These are phyloP conservation scores for Talaromyces sp. DNA, from an alignment of 2,329 filamentous ascomycete genomes.

Conservation along the genomic window DNA sequence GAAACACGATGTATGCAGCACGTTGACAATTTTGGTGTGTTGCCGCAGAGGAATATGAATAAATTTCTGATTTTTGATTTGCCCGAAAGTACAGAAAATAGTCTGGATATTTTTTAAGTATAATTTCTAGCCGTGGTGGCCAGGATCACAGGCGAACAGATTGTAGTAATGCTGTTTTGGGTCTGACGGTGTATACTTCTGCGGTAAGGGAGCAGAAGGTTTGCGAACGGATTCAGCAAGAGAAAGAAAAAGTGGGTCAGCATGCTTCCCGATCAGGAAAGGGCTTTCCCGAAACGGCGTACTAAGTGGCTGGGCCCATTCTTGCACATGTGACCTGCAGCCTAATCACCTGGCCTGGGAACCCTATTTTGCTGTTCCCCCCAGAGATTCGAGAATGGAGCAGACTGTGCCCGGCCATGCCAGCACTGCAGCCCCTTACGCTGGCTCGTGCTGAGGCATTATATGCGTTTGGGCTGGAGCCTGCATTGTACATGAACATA, in stretches of 20 bases:
- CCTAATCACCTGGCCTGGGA: conserved; percentile 6
- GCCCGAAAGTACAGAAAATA: neutral
- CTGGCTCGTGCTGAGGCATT: neutral
- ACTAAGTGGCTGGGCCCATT: neutral
- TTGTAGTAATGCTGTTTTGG: neutral
- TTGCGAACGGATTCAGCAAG: no score
- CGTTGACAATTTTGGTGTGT: neutral
- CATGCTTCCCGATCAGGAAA: neutral
- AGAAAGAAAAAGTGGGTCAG: neutral
- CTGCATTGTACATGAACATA: no score
- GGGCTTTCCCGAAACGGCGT: neutral
- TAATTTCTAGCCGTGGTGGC: neutral
- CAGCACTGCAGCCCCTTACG: neutral
- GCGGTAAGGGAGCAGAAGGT: neutral
- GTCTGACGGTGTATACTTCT: neutral
- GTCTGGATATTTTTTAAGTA: neutral
- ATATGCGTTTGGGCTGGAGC: neutral
- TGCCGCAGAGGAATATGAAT: neutral
- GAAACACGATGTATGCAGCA: neutral
- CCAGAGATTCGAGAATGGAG: no score
- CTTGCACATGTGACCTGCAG: conserved; percentile 8
- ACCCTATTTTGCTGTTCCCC: conserved; percentile 2
- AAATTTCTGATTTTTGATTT: neutral
- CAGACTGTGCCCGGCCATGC: no score
- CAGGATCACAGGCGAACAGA: neutral